Base-by-base conservation (phyloP, 768 basidiomycete genomes). In the Trametes cubensis region DNA sequence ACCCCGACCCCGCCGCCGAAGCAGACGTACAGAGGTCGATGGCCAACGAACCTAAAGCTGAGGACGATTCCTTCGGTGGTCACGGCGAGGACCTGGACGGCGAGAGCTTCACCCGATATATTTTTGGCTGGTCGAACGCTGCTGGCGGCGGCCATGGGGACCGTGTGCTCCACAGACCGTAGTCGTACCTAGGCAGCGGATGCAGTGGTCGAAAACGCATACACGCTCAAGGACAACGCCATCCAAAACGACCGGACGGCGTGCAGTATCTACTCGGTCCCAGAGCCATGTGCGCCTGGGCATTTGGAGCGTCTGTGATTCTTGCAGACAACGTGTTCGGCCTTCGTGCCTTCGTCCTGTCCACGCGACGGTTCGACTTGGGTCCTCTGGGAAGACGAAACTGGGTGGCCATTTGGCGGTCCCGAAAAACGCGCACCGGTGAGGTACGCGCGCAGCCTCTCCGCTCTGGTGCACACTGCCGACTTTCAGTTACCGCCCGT, bases 381-480 rank as follows among this genome's bases (percentile, higher is more conserved):
- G 23, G 25, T 10, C 56, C 56, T 17, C 23, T 49, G 48, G 48
- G 48, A 49, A 49, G 15, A 28, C 38, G 34, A 20, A 39, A 6
- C 34, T 34, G 5, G 6, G 34, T 34, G 34, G 6, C 11, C 34
- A 6, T 26, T n/a, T 38, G 8, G 47, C 56, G 56, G 56, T 58
- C 56, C 56, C 56, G 56, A 58, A 58, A 23, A 58, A 42, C 34
- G 11, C 34, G 34, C 34, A 6, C 34, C 11, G 54, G n/a, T 13
- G 17, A 56, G 55, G 55, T 56, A 56, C 55, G 45, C 55, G 45
- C 23, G 23, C 20, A 6, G 41, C 25, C 13, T 2, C 0, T 21
- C 14, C 25, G 7, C 30, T 13, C 20, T n/a, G 6, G 5, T 6
- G 4, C 11, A 21, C 44, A 2, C 45, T 21, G n/a, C 38, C 10